Base-by-base conservation (phyloP, 164 flowering plant genomes). In the Tinospora cordifolia region DNA sequence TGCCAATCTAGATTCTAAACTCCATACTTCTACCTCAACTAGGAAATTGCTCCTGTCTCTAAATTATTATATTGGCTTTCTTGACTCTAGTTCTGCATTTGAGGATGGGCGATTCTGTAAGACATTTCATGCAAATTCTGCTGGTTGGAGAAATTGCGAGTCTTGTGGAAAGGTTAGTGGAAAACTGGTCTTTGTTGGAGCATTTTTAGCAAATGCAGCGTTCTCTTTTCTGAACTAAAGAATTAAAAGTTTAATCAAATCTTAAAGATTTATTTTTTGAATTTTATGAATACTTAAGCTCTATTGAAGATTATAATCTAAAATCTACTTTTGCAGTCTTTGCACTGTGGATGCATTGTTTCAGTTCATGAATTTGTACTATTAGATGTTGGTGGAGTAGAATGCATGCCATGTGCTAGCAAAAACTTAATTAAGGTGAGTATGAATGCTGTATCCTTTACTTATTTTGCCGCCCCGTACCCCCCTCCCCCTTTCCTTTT, bases 301-400 rank as follows among this genome's bases (percentile, higher is more conserved):
- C 15, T 34, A 15, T 63, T 27, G 24, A 19, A 54, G 60, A 54
- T 67, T 66, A 62, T 64, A 58, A 59, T 41, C 36, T 40, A n/a
- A 59, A 69, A 40, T 62, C 36, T 58, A 73, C 15, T 66, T 74
- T 58, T 83, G 86, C 95, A 94, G 98, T 83, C 83, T 62, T 76
- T 92, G 62, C 98, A 94, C 77, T 94, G 98, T 80, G 98, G 98
- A 77, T 94, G 98, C 66, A 86, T 94, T 72, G 93, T 82, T 71
- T 94, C 98, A 62, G 54, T 76, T 68, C 84, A 84, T 78, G 72
- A 82, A 73, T 87, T 81, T 72, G 73, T 82, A 13, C 76, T 88
- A 69, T 68, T 92, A 79, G 98, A 94, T 84, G 85, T 84, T 78
- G 97, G 98, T 65, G 98, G 98, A 69, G 81, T 94, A 62, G 90